Percentiles rank a stretch among this genome's conserved stretches.
Conservation (phyloP, 805 yeast genomes). For the Yamadazyma paraphyllophila region DNA sequence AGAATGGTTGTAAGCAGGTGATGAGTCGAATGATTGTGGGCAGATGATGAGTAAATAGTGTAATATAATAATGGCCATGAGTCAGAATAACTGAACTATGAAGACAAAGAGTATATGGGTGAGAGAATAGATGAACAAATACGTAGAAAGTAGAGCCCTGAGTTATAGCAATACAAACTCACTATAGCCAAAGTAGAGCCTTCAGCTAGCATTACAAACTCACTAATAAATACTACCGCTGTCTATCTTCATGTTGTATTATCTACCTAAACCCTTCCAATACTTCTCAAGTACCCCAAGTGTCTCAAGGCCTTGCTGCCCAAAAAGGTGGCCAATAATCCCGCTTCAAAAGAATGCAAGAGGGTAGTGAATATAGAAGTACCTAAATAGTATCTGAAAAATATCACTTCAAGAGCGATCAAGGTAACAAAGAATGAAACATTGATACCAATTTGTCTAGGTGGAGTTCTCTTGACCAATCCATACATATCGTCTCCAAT, state of each 20-base stretch:
- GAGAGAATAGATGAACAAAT: too few species aligned
- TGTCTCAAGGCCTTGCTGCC: slow-evolving; percentile 68
- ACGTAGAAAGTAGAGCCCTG: not conserved
- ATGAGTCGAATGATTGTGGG: too few species aligned
- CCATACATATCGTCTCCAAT: slow-evolving; percentile 22
- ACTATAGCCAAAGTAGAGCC: too few species aligned
- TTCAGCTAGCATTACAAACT: too few species aligned
- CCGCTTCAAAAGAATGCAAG: slow-evolving; percentile 45
- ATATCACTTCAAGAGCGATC: slow-evolving; percentile 50
- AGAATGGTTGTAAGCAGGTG: too few species aligned
- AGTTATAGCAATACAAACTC: too few species aligned
- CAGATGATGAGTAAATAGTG: not conserved
- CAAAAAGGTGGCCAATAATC: slow-evolving; percentile 52
- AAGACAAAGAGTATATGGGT: too few species aligned
- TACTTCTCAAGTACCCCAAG: slow-evolving; percentile 31
- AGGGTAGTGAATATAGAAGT: slow-evolving; percentile 61
- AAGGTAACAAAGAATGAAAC: slow-evolving; percentile 49
- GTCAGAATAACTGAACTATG: too few species aligned
- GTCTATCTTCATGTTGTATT: too few species aligned
- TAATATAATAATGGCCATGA: not conserved
- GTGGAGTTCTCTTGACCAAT: slow-evolving; percentile 34
- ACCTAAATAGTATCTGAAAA: slow-evolving; percentile 57
- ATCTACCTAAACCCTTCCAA: slow-evolving; percentile 23
- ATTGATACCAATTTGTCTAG: slow-evolving; percentile 33
- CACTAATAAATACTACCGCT: too few species aligned